phyloP scores from a whole-genome alignment of 2,329 filamentous ascomycete species.

The Ilyonectria mors-panacis region DNA sequence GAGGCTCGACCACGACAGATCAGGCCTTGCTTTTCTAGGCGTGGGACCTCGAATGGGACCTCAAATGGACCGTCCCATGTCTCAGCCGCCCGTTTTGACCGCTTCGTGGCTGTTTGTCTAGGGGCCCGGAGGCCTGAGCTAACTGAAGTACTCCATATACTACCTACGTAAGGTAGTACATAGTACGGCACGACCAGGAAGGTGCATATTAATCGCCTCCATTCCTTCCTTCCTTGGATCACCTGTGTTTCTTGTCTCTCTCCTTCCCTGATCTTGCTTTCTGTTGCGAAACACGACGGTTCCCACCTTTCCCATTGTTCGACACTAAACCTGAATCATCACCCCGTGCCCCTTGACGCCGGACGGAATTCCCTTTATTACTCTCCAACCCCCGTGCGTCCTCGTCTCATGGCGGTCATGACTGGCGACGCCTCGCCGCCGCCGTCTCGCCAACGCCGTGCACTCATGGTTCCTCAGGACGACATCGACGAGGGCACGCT shows the following conservation, averaged over 20 bases:
- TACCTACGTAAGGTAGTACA: too few relatives aligned
- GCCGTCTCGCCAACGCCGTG: slow-evolving; percentile 15
- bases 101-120: slow-evolving; percentile 6
- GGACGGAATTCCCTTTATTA: neutral
- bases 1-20: neutral
- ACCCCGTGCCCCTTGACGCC: neutral
- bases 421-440: slow-evolving; percentile 30
- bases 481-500: slow-evolving; percentile 37
- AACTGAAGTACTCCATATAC: neutral
- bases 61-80: neutral
- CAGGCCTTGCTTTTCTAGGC: neutral
- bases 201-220: neutral
- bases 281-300: neutral
- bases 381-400: neutral
- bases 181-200: neutral
- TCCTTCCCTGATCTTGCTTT: neutral
- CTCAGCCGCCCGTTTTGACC: neutral
- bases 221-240: neutral
- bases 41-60: neutral
- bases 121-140: neutral
- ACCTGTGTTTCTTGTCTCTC: neutral
- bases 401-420: slow-evolving; percentile 20
- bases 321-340: neutral
- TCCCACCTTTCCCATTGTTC: neutral
- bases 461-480: slow-evolving; percentile 22